A percentile compares a stretch with the other conserved stretches of the same genome.
Evolutionary conservation across 352 stramenopile species (phyloP).

Genomic region (Phytophthora citrophthora): DNA sequence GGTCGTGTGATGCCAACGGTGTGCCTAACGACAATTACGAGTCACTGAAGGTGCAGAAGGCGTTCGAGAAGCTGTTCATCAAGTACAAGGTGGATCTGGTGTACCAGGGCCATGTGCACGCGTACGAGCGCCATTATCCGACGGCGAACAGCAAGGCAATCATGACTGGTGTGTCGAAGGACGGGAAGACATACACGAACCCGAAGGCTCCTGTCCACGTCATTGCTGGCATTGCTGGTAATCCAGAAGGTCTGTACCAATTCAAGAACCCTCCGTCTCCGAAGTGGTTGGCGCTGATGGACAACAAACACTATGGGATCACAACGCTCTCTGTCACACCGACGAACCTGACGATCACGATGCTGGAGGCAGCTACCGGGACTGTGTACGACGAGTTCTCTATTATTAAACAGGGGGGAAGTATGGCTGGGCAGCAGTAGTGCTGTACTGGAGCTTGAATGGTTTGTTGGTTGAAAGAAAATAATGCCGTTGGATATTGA

Average conservation of each 20-base stretch:
- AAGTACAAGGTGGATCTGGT: slow-evolving; percentile 47
- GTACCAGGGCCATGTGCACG: slow-evolving; percentile 48
- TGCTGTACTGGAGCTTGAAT: too few species aligned
- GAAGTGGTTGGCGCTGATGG: slow-evolving; percentile 35
- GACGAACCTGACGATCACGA: slow-evolving; percentile 36
- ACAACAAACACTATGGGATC: slow-evolving; percentile 41
- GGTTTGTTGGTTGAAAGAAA: too few species aligned
- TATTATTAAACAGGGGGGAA: slow-evolving; percentile 31
- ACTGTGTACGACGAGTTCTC: slow-evolving; percentile 38
- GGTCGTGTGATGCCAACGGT: slow-evolving; percentile 21
- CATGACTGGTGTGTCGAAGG: not conserved
- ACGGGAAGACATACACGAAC: not conserved
- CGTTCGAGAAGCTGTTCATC: slow-evolving; percentile 62
- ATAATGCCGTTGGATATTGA: too few species aligned
- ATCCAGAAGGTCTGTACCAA: slow-evolving; percentile 32
- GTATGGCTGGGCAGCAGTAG: too few species aligned
- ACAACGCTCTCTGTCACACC: slow-evolving; percentile 33
- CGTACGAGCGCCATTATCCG: slow-evolving; percentile 51
- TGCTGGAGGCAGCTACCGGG: slow-evolving; percentile 22
- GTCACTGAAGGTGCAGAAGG: slow-evolving; percentile 34
- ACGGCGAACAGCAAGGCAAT: not conserved
- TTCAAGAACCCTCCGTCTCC: slow-evolving; percentile 18
- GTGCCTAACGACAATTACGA: slow-evolving; percentile 21
- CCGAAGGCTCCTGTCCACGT: slow-evolving; percentile 32
- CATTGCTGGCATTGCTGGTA: slow-evolving; percentile 38